phyloP scores from a whole-genome alignment of 73 alveolate genomes.

The Uronychia setigera region DNA sequence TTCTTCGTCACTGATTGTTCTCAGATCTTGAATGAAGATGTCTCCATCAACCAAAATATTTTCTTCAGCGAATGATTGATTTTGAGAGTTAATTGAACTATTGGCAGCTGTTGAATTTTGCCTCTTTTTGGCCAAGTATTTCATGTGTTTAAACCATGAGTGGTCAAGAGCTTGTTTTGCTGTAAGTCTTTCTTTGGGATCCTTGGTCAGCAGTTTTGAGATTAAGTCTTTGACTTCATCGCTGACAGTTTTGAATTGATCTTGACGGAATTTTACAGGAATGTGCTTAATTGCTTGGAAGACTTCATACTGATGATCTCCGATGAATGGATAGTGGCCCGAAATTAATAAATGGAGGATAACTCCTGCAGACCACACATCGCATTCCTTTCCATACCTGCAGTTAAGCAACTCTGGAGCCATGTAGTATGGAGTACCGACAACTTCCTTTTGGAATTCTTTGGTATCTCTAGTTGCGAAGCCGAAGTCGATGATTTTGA shows the following conservation, averaged over 20 bases:
- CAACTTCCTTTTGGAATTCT: not conserved
- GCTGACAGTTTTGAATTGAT: not conserved
- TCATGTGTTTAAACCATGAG: conserved; percentile 22
- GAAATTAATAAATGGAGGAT: conserved; percentile 38
- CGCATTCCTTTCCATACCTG: conserved; percentile 46
- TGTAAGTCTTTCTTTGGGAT: conserved; percentile 31
- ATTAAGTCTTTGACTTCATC: conserved; percentile 38
- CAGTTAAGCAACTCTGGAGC: conserved; percentile 61
- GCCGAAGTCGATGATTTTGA: conserved; percentile 13
- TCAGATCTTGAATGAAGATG: not conserved
- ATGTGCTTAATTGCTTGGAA: not conserved
- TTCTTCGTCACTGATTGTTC: not conserved
- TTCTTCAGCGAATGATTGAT: not conserved
- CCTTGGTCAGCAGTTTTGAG: conserved; percentile 18
- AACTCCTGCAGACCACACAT: conserved; percentile 61
- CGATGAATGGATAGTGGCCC: conserved; percentile 63
- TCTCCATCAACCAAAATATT: not conserved
- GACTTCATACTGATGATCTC: not conserved
- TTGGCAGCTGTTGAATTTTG: not conserved
- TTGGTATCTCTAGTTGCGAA: conserved; percentile 9
- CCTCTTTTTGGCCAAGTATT: not conserved
- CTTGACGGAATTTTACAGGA: not conserved
- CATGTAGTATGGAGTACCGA: conserved; percentile 64
- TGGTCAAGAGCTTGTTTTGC: conserved; percentile 28
- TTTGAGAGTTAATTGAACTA: not conserved